A percentile compares a stretch with the other conserved stretches of the same genome.
These are phyloP conservation scores for Gremmenia infestans DNA, from an alignment of 2,329 filamentous ascomycete genomes.

Conservation along the genomic window DNA sequence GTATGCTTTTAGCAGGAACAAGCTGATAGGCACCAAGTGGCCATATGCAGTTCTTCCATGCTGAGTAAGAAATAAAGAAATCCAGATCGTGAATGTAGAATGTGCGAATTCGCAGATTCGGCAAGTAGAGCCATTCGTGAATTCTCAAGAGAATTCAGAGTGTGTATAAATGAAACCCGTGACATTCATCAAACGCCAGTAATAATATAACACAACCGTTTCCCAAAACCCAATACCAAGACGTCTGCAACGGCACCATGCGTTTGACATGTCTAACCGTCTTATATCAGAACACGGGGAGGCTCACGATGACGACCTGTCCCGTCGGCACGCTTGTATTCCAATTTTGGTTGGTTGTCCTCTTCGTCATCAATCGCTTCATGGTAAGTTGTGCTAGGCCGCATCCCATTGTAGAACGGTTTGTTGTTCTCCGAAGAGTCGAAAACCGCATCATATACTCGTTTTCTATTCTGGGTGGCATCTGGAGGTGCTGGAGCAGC, in stretches of 20 bases:
- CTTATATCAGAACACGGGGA: conserved; percentile 16
- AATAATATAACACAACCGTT: conserved; percentile 8
- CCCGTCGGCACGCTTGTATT: conserved; percentile 32
- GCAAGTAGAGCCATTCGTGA: background rate
- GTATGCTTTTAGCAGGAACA: conserved; percentile 3
- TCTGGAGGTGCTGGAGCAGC: conserved; percentile 7
- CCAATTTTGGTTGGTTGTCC: conserved; percentile 12
- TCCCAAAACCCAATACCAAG: conserved; percentile 1
- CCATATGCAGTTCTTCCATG: background rate
- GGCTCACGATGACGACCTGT: conserved; percentile 35
- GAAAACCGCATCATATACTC: conserved; percentile 25
- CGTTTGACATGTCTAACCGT: conserved; percentile 15
- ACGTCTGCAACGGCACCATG: background rate
- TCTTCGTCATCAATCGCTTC: conserved; percentile 17
- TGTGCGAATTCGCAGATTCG: background rate
- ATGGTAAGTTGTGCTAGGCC: conserved; percentile 32
- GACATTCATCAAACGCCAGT: conserved; percentile 4
- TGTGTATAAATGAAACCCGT: background rate
- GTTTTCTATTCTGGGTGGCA: conserved; percentile 22
- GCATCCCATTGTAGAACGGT: conserved; percentile 39
- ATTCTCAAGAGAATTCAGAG: background rate
- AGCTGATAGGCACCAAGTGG: background rate
- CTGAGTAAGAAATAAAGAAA: background rate
- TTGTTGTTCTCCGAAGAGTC: conserved; percentile 25
- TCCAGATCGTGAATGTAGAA: background rate